Evolutionary conservation across 345 rosid genomes (phyloP), one percentile per base, ranked within the genome.

Genomic region (Pugionium dolabratum): DNA sequence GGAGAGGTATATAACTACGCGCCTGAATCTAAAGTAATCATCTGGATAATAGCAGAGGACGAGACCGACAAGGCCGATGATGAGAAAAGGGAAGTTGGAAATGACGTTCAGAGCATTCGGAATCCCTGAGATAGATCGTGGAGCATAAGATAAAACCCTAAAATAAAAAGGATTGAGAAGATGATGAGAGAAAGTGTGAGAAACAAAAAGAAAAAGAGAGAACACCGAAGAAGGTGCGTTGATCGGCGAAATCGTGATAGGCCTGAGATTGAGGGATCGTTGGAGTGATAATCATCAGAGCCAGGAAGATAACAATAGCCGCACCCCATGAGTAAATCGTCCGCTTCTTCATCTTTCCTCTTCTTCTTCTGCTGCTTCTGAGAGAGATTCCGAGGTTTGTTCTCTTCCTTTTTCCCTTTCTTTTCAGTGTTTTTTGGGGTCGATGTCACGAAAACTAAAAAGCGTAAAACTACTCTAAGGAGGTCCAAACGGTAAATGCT

Each of bases 21-120:
- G 79, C 98, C 91, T 80, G 40, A 93, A 78, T 67, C 75, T 72
- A 70, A 93, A 90, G 72, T 80, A 90, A 68, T 90, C 84, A 39
- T 85, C 75, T 48, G 85, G 82, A 70, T 81, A 79, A 75, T 31
- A 80, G 83, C 93, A 88, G 63, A 93, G 87, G 25, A 88, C 78
- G 71, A 93, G 90, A 48, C 98, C 97, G 8, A 84, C 18, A 3
- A 90, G 65, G 30, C 98, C 98, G 44, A 90, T 70, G 37, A 90
- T 82, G 67, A 93, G 89, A 84, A 93, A 90, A 9, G 98, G 98
- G 48, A 93, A 90, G 78, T 93, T 93, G 26, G 97, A 93, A 54
- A 93, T 66, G 52, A 93, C 98, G 59, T 93, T 83, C 33, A 90
- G 61, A 10, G 80, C 69, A 76, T 90, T 90, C 33, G 97, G 98